Evolutionary conservation across 2,329 filamentous ascomycete species (phyloP).

Genomic region (Lasiodiplodia theobromae): DNA sequence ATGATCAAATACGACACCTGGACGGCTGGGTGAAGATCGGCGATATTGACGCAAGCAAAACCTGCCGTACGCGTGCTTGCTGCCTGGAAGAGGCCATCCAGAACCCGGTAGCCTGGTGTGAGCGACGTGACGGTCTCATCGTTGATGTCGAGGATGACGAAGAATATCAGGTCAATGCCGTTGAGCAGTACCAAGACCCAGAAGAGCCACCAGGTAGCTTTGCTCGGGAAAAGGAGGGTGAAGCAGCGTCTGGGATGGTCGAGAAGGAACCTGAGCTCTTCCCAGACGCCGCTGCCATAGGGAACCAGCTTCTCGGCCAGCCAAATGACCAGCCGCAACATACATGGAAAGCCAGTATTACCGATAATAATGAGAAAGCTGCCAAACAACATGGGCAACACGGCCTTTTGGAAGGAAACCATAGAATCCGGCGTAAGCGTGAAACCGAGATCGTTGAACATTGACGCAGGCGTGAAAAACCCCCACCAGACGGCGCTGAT

Average conservation of each 20-base stretch:
- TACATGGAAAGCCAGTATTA: conserved; percentile 93
- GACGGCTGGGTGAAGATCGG: conserved; percentile 83
- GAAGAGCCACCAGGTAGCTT: conserved; percentile 96
- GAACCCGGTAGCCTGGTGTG: conserved; percentile 75
- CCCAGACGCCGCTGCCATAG: conserved; percentile 74
- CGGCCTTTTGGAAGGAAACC: conserved; percentile 81
- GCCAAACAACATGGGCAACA: conserved; percentile 77
- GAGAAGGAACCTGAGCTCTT: conserved; percentile 87
- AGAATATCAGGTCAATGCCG: conserved; percentile 84
- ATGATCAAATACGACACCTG: conserved; percentile 96
- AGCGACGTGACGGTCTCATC: conserved; percentile 72
- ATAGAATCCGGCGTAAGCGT: conserved; percentile 94
- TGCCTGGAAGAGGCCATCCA: conserved; percentile 91
- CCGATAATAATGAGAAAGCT: conserved; percentile 91
- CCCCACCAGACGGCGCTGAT: conserved; percentile 85
- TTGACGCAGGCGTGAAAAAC: conserved; percentile 84
- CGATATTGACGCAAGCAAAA: conserved; percentile 81
- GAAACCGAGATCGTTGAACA: conserved; percentile 95
- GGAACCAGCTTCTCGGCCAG: conserved; percentile 71
- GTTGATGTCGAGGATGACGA: conserved; percentile 88
- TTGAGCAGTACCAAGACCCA: conserved; percentile 84
- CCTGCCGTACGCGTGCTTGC: conserved; percentile 89
- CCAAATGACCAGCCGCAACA: conserved; percentile 96
- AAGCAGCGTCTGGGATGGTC: conserved; percentile 97
- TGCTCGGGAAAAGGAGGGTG: conserved; percentile 87